A percentile compares a stretch with the other conserved stretches of the same genome.
phyloP scores from a whole-genome alignment of 1,284 basidiomycete genomes.

The Cutaneotrichosporon cyanovorans region DNA sequence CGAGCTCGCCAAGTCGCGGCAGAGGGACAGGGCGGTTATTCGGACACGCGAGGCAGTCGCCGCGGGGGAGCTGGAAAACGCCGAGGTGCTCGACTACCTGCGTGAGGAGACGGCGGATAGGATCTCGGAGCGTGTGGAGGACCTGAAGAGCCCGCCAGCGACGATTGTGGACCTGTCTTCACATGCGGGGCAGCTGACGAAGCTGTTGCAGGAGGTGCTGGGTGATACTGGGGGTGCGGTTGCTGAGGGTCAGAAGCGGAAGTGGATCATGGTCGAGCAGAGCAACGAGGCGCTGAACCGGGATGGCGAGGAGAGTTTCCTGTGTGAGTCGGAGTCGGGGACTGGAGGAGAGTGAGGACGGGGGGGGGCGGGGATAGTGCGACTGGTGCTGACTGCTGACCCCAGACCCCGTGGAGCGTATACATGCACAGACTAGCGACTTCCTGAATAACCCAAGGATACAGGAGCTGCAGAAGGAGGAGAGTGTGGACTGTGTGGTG shows the following conservation, averaged over 20 bases:
- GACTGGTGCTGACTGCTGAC: not conserved
- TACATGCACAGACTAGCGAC: conserved; percentile 27
- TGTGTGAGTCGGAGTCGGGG: conserved; percentile 16
- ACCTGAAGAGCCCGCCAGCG: conserved; percentile 78
- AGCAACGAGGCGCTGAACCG: conserved; percentile 64
- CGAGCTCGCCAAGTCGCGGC: conserved; percentile 67
- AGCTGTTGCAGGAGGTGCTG: conserved; percentile 65
- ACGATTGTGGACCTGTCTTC: conserved; percentile 81
- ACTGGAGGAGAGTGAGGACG: not conserved
- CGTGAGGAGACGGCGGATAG: conserved; percentile 83
- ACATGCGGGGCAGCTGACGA: conserved; percentile 90
- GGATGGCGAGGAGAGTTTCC: conserved; percentile 40
- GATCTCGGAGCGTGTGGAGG: conserved; percentile 84
- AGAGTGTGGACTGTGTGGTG: conserved; percentile 84
- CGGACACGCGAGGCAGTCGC: conserved; percentile 54
- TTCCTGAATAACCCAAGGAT: conserved; percentile 46
- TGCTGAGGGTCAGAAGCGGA: conserved; percentile 9
- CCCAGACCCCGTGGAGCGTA: conserved; percentile 23
- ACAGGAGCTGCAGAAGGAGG: conserved; percentile 35
- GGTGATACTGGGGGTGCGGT: conserved; percentile 46
- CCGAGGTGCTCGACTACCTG: conserved; percentile 77
- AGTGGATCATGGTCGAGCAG: conserved; percentile 67
- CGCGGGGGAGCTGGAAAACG: conserved; percentile 2
- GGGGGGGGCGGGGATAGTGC: too few species aligned
- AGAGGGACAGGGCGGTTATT: conserved; percentile 68